These are phyloP conservation scores for Fraxinus anomala DNA, from an alignment of 257 asterid species.

Conservation along the genomic window DNA sequence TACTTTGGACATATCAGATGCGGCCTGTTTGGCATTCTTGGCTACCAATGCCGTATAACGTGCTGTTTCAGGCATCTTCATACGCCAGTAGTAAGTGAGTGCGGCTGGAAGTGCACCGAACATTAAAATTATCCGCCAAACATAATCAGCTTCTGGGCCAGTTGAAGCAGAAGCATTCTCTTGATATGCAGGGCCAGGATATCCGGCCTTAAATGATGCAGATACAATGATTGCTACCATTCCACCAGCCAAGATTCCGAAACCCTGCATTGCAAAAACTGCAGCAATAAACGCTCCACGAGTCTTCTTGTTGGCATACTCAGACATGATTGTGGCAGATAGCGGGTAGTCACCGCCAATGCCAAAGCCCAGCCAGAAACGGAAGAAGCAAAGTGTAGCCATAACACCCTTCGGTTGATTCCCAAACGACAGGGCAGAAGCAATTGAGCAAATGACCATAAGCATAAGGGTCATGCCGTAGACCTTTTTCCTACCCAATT, in stretches of 20 bases:
- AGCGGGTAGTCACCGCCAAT: constrained; percentile 27
- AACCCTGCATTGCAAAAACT: constrained; percentile 25
- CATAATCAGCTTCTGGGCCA: constrained; percentile 11
- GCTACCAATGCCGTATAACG: constrained; percentile 24
- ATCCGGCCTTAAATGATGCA: constrained; percentile 3
- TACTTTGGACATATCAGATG: constrained; percentile 19
- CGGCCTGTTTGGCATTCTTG: constrained; percentile 13
- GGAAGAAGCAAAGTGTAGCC: constrained; percentile 24
- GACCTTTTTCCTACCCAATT: constrained; percentile 21
- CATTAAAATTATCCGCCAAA: constrained; percentile 16
- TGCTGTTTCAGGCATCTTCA: constrained; percentile 27
- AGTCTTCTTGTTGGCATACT: constrained; percentile 19
- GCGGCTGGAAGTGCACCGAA: constrained; percentile 22
- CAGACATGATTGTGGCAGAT: constrained; percentile 18
- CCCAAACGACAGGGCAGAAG: constrained; percentile 12
- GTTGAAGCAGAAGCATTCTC: constrained; percentile 4
- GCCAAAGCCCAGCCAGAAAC: constrained; percentile 28
- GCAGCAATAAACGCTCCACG: constrained; percentile 14
- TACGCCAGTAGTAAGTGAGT: constrained; percentile 24
- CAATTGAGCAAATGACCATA: constrained; percentile 15
- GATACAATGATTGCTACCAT: constrained; percentile 12
- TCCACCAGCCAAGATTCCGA: constrained; percentile 26
- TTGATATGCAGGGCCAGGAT: constrained; percentile 10
- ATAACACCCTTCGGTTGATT: neutral
- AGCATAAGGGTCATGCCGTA: constrained; percentile 25